Evolutionary conservation across 2,329 filamentous ascomycete species (phyloP).

Genomic region (Clarireedia homoeocarpa): DNA sequence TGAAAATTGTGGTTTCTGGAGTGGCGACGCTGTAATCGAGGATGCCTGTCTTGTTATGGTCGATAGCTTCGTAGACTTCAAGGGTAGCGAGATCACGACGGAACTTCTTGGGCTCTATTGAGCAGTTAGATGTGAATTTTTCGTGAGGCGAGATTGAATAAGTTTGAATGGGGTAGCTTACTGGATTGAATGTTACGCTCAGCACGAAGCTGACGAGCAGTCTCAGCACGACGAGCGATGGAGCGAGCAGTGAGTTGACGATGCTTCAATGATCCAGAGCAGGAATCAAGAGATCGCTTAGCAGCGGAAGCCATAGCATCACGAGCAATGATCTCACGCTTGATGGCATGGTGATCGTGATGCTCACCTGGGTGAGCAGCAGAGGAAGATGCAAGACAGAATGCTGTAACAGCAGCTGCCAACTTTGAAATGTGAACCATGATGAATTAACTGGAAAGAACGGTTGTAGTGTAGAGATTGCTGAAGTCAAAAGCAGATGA

Average conservation of each 20-base stretch:
- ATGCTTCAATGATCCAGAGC: constrained; percentile 29
- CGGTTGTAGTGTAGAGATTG: neutral
- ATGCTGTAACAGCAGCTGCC: neutral
- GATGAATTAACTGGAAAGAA: neutral
- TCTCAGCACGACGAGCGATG: constrained; percentile 27
- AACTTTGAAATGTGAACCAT: constrained; percentile 7
- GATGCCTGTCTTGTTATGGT: constrained; percentile 10
- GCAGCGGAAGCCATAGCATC: constrained; percentile 3
- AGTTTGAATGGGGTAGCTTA: neutral
- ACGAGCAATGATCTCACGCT: constrained; percentile 7
- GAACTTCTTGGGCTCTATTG: constrained; percentile 6
- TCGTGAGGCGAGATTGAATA: neutral
- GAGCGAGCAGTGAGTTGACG: constrained; percentile 29
- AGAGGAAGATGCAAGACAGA: neutral
- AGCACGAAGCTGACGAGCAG: constrained; percentile 20
- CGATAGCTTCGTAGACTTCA: constrained; percentile 5
- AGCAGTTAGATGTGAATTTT: neutral
- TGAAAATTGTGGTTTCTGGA: constrained; percentile 33
- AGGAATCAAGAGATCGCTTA: constrained; percentile 25
- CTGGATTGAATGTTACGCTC: neutral
- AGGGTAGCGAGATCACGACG: constrained; percentile 7
- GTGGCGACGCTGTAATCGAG: constrained; percentile 30
- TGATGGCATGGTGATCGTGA: constrained; percentile 4
- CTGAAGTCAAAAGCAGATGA: neutral
- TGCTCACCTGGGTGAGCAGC: constrained; percentile 7